Conservation (phyloP, 2,329 filamentous ascomycete genomes). For the Chalaropsis ovoidea region DNA sequence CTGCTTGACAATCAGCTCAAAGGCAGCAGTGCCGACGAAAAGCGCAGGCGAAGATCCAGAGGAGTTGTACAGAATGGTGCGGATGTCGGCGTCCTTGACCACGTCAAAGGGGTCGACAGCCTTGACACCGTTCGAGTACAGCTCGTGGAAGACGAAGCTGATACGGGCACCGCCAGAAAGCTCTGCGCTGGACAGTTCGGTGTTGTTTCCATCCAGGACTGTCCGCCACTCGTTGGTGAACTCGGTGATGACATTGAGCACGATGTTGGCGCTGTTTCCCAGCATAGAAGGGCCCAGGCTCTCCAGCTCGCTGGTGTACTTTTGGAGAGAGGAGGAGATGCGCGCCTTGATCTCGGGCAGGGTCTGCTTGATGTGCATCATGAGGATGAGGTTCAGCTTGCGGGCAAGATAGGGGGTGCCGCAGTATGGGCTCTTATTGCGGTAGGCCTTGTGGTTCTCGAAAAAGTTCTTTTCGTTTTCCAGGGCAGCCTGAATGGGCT, state of each 20-base stretch:
- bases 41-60: conserved; percentile 95
- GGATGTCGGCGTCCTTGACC: conserved; percentile 95
- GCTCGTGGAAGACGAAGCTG: conserved; percentile 97
- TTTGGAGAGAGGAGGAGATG: conserved; percentile 85
- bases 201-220: conserved; percentile 91
- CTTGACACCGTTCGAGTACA: conserved; percentile 96
- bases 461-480: conserved; percentile 96
- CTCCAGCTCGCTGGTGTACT: conserved; percentile 73
- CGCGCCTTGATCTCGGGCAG: conserved; percentile 96
- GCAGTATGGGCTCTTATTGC: conserved; percentile 97
- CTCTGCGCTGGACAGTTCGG: conserved; percentile 86
- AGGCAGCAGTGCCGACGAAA: conserved; percentile 96
- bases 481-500: conserved; percentile 79
- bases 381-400: conserved; percentile 95
- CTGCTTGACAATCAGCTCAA: conserved; percentile 96
- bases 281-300: conserved; percentile 87
- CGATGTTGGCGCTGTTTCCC: conserved; percentile 90
- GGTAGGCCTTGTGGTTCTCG: conserved; percentile 95
- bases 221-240: conserved; percentile 97
- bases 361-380: conserved; percentile 99
- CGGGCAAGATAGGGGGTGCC: conserved; percentile 93
- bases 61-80: conserved; percentile 95
- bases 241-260: conserved; percentile 97
- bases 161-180: conserved; percentile 95
- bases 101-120: conserved; percentile 94